A percentile compares a stretch with the other conserved stretches of the same genome.
These are phyloP conservation scores for Suillus occidentalis DNA, from an alignment of 768 basidiomycete species.

Conservation along the genomic window DNA sequence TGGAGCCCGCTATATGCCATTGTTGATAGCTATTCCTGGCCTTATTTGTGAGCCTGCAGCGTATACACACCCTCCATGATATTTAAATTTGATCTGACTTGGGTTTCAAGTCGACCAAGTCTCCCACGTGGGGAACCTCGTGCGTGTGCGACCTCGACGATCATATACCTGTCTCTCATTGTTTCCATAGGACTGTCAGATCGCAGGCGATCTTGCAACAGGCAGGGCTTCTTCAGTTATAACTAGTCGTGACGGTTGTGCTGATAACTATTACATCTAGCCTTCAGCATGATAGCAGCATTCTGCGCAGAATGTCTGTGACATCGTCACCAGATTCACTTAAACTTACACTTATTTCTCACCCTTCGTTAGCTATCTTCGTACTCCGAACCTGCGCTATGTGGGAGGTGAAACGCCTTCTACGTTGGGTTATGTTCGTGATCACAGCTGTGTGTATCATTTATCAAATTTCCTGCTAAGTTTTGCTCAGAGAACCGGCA, in stretches of 20 bases:
- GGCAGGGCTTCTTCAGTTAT: not conserved
- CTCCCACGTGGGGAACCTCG: not conserved
- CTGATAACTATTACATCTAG: not conserved
- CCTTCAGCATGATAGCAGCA: not conserved
- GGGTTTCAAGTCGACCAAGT: not conserved
- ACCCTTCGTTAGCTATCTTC: not conserved
- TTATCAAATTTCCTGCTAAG: not conserved
- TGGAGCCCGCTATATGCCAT: not conserved
- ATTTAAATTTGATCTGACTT: not conserved
- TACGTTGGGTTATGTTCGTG: not conserved
- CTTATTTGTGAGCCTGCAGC: not conserved
- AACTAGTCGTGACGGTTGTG: not conserved
- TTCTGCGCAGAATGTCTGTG: not conserved
- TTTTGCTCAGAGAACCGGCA: not conserved
- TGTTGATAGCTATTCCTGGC: not conserved
- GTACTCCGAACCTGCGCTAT: not conserved
- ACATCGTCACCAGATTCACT: not conserved
- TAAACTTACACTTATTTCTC: not conserved
- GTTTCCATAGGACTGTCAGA: not conserved
- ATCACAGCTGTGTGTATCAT: not conserved
- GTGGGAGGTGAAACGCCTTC: not conserved
- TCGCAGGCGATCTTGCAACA: not conserved
- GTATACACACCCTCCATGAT: not conserved
- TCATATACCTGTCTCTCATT: not conserved
- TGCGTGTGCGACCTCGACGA: not conserved